Evolutionary conservation across 1,284 basidiomycete genomes (phyloP).

Genomic region (Ganoderma sinense): DNA sequence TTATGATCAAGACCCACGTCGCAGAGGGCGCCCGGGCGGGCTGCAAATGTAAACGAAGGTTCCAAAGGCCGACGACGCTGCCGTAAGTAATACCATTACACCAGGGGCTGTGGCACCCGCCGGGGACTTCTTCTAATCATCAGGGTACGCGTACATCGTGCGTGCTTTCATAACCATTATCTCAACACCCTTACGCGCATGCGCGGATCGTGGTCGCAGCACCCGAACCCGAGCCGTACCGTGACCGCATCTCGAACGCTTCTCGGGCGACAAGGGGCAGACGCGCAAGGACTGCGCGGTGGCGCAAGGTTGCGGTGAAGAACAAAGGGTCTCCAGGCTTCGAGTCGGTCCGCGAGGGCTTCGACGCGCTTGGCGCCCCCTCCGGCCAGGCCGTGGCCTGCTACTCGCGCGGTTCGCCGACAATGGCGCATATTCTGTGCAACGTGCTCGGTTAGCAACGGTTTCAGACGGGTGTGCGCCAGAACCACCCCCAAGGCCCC

Average conservation of each 20-base stretch:
- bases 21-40: neutral
- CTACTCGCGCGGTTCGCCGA: constrained; percentile 1
- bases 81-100: constrained; percentile 9
- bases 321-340: neutral
- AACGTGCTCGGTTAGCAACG: constrained; percentile 4
- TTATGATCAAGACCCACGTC: constrained; percentile 17
- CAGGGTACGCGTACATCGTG: neutral
- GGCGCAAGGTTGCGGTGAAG: neutral
- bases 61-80: neutral
- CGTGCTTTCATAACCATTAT: constrained; percentile 8
- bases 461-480: neutral
- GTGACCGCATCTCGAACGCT: neutral
- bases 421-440: constrained; percentile 3
- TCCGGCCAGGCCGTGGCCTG: neutral
- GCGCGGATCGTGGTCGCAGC: constrained; percentile 7
- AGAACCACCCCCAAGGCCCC: neutral
- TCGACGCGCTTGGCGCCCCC: neutral
- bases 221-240: neutral
- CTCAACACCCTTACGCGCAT: constrained; percentile 15
- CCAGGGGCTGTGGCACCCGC: constrained; percentile 14
- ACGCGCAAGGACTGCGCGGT: neutral
- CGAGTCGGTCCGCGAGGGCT: neutral
- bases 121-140: constrained; percentile 8
- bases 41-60: constrained; percentile 29
- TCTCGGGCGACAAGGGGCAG: neutral